Base-by-base conservation (phyloP, 2,329 filamentous ascomycete species). In the Ophiocordyceps robertsii region DNA sequence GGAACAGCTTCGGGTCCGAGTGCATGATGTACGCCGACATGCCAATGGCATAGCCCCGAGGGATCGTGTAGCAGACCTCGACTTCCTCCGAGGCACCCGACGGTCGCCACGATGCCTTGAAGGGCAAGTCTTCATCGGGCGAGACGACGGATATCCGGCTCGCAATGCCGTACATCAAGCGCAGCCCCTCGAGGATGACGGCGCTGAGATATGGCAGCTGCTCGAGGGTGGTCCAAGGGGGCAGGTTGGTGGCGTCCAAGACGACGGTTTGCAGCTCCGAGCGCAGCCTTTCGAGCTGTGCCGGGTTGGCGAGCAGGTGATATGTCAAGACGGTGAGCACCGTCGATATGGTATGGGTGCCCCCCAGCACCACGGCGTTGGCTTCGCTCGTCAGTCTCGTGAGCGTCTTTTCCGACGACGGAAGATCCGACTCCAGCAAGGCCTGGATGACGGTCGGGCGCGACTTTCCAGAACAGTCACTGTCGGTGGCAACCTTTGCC, bases 21-120 rank as follows among this genome's bases (percentile, higher is more conserved):
- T 68, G 63, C 19, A 54, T 53, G 29, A 65, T 53, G 4, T 50
- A 46, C 6, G 56, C 45, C 2, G 59, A 62, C 54, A 65, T 61
- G 37, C 61, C 56, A 13, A 67, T 55, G 4, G 59, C 57, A 4
- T 56, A 64, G 21, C 61, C 59, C 10, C 46, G 49, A 1, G 59
- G 59, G 2, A 64, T 51, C 4, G 55, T 51, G 24, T 55, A 53
- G 24, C 53, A 46, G 17, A 55, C 46, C 1, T 37, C 37, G 29
- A 38, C 38, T 14, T 45, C 38, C 21, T 43, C 38, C 10, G 29
- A 31, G 10, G 10, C 14, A 31, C 10, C 5, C 10, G 29, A 14
- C 14, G 29, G 14, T 14, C 14, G 10, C 41, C 47, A 47, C 35
- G 51, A 43, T 16, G 56, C 55, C 12, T 47, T 42, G 39, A 50